Percentiles rank a stretch among this genome's conserved stretches.
These are phyloP conservation scores for Emergomyces pasteurianus DNA, from an alignment of 2,329 filamentous ascomycete species.

Conservation along the genomic window DNA sequence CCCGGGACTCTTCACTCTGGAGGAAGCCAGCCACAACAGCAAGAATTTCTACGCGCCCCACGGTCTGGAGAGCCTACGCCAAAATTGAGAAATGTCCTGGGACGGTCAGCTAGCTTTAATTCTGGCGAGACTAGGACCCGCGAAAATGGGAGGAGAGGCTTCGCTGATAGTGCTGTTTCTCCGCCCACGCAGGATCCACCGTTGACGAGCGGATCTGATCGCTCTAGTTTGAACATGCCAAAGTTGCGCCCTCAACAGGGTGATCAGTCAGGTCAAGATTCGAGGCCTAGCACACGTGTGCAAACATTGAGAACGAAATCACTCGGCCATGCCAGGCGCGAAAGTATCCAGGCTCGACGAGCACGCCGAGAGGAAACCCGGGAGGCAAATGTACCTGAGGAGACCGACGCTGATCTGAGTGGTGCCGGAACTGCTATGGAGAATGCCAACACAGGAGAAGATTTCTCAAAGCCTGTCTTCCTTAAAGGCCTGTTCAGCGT, in stretches of 20 bases:
- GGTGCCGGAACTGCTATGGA: slow-evolving; percentile 41
- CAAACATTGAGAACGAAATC: slow-evolving; percentile 70
- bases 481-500: slow-evolving; percentile 96
- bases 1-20: slow-evolving; percentile 47
- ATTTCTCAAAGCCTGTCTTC: slow-evolving; percentile 78
- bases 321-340: slow-evolving; percentile 73
- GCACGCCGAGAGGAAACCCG: slow-evolving; percentile 59
- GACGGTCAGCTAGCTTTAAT: slow-evolving; percentile 83
- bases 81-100: slow-evolving; percentile 57
- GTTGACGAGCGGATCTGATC: slow-evolving; percentile 66
- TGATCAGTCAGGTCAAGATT: slow-evolving; percentile 42
- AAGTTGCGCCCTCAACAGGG: slow-evolving; percentile 20
- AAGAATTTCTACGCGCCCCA: slow-evolving; percentile 66
- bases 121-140: slow-evolving; percentile 64
- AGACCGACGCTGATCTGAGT: slow-evolving; percentile 70
- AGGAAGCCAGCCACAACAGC: slow-evolving; percentile 56
- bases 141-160: slow-evolving; percentile 45
- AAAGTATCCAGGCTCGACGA: slow-evolving; percentile 83
- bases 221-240: slow-evolving; percentile 45
- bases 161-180: slow-evolving; percentile 41
- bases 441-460: slow-evolving; percentile 48
- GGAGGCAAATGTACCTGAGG: slow-evolving; percentile 74
- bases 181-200: slow-evolving; percentile 52
- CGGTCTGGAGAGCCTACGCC: slow-evolving; percentile 47
- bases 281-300: slow-evolving; percentile 45